Evolutionary conservation across 2,329 filamentous ascomycete species (phyloP).

Genomic region (Apiospora arundinis): DNA sequence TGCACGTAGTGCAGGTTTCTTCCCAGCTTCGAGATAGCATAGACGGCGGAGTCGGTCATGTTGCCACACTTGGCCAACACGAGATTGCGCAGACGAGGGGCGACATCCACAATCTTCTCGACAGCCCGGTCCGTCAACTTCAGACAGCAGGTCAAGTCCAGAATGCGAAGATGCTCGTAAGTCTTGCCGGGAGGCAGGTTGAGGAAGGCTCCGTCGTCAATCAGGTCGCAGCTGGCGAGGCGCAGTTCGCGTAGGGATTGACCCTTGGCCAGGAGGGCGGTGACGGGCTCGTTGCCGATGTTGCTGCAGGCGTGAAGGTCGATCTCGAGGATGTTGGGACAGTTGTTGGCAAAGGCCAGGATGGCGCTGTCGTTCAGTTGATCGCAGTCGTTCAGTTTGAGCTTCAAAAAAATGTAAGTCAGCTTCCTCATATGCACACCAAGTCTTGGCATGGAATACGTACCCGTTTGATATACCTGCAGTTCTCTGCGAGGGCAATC

Average conservation of each 20-base stretch:
- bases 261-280: conserved; percentile 77
- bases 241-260: conserved; percentile 88
- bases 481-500: conserved; percentile 78
- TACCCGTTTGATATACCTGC: conserved; percentile 86
- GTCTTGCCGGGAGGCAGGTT: conserved; percentile 70
- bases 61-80: conserved; percentile 94
- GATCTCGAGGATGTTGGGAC: conserved; percentile 93
- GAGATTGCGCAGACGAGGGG: conserved; percentile 88
- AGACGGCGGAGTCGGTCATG: conserved; percentile 87
- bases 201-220: conserved; percentile 89
- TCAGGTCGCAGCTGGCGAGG: conserved; percentile 81
- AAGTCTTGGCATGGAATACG: conserved; percentile 39
- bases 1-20: conserved; percentile 98
- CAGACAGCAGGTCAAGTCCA: conserved; percentile 89
- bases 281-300: conserved; percentile 84
- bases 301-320: conserved; percentile 86
- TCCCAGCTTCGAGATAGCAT: conserved; percentile 85
- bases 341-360: conserved; percentile 84
- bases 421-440: neutral
- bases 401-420: conserved; percentile 50
- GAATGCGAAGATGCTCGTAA: conserved; percentile 89
- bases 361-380: conserved; percentile 85
- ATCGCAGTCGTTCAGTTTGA: conserved; percentile 93
- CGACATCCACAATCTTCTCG: conserved; percentile 83
- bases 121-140: conserved; percentile 87